Base-by-base conservation (phyloP, 2,329 filamentous ascomycete species). In the Fusarium robinianum region DNA sequence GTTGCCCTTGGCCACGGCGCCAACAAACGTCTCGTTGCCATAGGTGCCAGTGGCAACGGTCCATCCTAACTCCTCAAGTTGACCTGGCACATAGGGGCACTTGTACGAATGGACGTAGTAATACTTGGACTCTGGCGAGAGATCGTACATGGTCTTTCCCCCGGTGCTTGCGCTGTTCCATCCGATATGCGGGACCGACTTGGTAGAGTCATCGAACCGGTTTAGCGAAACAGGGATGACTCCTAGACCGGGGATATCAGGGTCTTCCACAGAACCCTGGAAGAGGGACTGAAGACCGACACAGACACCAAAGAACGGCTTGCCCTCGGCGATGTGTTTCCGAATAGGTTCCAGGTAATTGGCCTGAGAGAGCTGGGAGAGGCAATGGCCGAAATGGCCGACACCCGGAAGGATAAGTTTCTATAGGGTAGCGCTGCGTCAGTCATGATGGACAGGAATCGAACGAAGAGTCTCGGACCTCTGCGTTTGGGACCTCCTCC, bases 31-130 rank as follows among this genome's bases (percentile, higher is more conserved):
- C 72, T 99, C 90, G 10, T 80, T 74, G 21, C 91, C 91, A 67
- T 99, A 99, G 11, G 80, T 84, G 12, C 85, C 91, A 3, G 88
- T 95, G 2, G 94, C 94, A n/a, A 97, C 87, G 7, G 83, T 82
- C 92, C 94, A 99, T 17, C 92, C 94, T 22, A 87, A 79, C 41
- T 76, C 75, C 69, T 96, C 90, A 9, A 96, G 76, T 54, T 85
- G 77, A 23, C 87, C 88, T 31, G 79, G 70, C 38, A 72, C 71
- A 67, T 96, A 96, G 3, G 85, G 85, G 17, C 83, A 85, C 45
- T 90, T 91, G 71, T 94, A 99, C 3, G 90, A 91, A 76, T 99
- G 94, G 43, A 99, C 92, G 65, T 99, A 99, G 73, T 99, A 99
- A 76, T 99, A 99, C 70, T 97, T 99, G 64, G 88, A 95, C 39